A percentile compares a stretch with the other conserved stretches of the same genome.
Conservation (phyloP, 2,329 filamentous ascomycete genomes). For the Colletotrichum cereale region DNA sequence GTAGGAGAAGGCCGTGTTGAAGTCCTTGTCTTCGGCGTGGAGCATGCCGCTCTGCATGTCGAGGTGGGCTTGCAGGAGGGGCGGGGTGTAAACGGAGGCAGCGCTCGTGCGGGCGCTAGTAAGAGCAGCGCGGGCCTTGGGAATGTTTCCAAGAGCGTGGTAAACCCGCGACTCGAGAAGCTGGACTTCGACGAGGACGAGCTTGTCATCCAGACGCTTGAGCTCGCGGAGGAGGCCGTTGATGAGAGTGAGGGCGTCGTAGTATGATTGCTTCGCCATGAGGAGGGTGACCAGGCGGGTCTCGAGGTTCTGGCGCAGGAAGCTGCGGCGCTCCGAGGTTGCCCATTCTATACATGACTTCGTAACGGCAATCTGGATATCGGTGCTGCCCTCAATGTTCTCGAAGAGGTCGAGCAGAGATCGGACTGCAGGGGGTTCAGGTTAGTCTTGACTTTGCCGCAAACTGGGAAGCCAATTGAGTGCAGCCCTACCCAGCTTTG, state of each 20-base stretch:
- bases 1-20: conserved; percentile 98
- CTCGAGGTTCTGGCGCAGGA: conserved; percentile 96
- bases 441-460: background rate
- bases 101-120: conserved; percentile 95
- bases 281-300: conserved; percentile 93
- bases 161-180: conserved; percentile 97
- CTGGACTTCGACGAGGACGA: conserved; percentile 97
- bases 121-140: conserved; percentile 94
- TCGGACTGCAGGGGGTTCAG: conserved; percentile 73
- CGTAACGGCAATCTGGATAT: conserved; percentile 93
- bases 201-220: conserved; percentile 98
- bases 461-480: background rate
- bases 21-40: conserved; percentile 98
- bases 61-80: conserved; percentile 92
- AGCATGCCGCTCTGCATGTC: conserved; percentile 99
- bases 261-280: conserved; percentile 98
- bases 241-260: conserved; percentile 96
- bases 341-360: conserved; percentile 99
- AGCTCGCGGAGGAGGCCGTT: conserved; percentile 96
- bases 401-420: conserved; percentile 96
- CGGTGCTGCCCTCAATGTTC: conserved; percentile 92
- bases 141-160: conserved; percentile 95
- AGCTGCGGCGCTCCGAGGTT: conserved; percentile 91
- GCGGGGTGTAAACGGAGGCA: conserved; percentile 96
- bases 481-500: conserved; percentile 84